Base-by-base conservation (phyloP, 768 basidiomycete genomes). In the Termitomyces sp. region DNA sequence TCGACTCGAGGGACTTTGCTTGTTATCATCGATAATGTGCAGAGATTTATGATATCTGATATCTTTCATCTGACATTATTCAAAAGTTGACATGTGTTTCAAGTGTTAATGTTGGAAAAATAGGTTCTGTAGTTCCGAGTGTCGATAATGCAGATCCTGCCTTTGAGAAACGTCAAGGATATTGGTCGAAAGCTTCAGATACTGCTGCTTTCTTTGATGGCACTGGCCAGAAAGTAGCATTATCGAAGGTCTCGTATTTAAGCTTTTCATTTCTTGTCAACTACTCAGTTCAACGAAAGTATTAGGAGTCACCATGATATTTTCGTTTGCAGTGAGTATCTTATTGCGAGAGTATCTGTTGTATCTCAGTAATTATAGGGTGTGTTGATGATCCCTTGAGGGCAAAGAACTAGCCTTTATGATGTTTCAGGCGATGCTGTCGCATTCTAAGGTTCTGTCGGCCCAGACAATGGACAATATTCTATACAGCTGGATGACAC, bases 51-150 rank as follows among this genome's bases (percentile, higher is more conserved):
- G 3, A 41, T 28, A 2, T 32, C 28, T 24, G 32, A 35, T 35
- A 32, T 16, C 3, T 20, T 50, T 33, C 6, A 16, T 14, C 14
- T 35, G 20, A 50, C 13, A 22, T 8, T 13, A 22, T 22, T 22
- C 48, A 22, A 36, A n/a, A 60, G 59, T 22, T 60, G 16, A 49
- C 51, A 14, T 60, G 59, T 55, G 36, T 52, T 8, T 60, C 59
- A 3, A 60, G 24, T 26, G 38, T 57, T 5, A 36, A 56, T 16
- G 24, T 20, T 38, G 40, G 28, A 10, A 60, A 57, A 35, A 43
- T 26, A 18, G 55, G 59, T n/a, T 16, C 55, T n/a, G 33, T 54
- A 11, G 18, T 3, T 28, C 7, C n/a, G 14, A 36, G 2, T 9
- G 55, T 60, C 2, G 59, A 60, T 44, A 55, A 57, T 52, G 24